phyloP scores from a whole-genome alignment of 1,284 basidiomycete species.

The Tilletia horrida region DNA sequence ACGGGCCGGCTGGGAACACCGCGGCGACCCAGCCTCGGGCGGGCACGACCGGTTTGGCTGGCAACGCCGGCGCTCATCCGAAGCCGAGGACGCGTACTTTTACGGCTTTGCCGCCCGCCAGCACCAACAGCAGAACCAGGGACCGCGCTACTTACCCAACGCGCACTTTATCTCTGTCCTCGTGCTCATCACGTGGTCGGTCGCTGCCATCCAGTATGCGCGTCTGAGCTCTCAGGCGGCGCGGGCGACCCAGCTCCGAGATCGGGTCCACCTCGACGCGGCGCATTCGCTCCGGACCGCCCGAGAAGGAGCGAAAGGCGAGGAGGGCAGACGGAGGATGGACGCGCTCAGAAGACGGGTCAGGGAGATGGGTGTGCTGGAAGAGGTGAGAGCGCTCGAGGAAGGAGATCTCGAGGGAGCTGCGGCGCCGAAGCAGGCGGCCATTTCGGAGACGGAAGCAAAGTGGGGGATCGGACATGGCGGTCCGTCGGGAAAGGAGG shows the following conservation, averaged over 20 bases:
- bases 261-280: constrained; percentile 27
- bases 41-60: constrained; percentile 32
- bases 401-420: background rate
- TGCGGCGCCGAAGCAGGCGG: background rate
- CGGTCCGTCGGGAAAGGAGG: constrained; percentile 32
- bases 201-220: constrained; percentile 31
- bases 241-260: constrained; percentile 29
- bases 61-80: constrained; percentile 27
- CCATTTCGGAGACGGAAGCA: background rate
- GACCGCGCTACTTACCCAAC: constrained; percentile 26
- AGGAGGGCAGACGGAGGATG: constrained; percentile 27
- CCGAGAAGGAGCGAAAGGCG: constrained; percentile 23
- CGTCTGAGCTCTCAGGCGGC: constrained; percentile 28
- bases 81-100: constrained; percentile 22
- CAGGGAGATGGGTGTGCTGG: constrained; percentile 24
- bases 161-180: constrained; percentile 30
- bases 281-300: constrained; percentile 26
- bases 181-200: constrained; percentile 32
- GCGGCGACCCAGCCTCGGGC: constrained; percentile 22
- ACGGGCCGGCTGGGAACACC: constrained; percentile 25
- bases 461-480: constrained; percentile 30
- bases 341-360: constrained; percentile 24
- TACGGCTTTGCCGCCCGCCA: constrained; percentile 15
- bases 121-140: background rate
- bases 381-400: constrained; percentile 13